Base-by-base conservation (phyloP, 257 asterid species). In the Plantago major region DNA sequence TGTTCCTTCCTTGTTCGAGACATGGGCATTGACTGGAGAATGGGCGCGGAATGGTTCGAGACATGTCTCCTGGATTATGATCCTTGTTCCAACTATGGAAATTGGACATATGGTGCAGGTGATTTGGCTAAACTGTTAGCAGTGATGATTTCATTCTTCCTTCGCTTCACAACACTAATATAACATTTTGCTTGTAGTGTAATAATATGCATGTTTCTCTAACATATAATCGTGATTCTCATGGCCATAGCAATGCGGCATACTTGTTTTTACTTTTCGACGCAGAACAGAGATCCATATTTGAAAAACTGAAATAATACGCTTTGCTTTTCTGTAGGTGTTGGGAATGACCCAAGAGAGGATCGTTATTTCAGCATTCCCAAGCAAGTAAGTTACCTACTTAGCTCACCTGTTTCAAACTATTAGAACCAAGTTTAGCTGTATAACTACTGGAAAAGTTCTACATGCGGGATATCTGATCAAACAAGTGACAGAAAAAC, bases 11-110 rank as follows among this genome's bases (percentile, higher is more conserved):
- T 91, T 66, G 96, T 91, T 60, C 92, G 98, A 62, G 98, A 91
- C 77, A 84, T 91, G 95, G 94, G 92, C 56, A 74, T 88, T 11
- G 98, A 91, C 81, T 91, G 98, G 98, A 78, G 98, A 74, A 91
- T 91, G 94, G 98, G 98, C 69, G 98, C 98, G 16, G 98, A 91
- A 71, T 91, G 98, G 98, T 91, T 91, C 22, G 98, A 91, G 86
- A 79, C 96, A 2, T 88, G 84, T 74, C 96, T 91, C 54, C 69
- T 91, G 73, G 98, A 91, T 68, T 88, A 88, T 49, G 98, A 91
- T 72, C 98, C 98, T 28, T 91, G 95, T 73, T 91, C 98, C 62
- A 91, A 91, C 60, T 91, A 91, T 69, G 97, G 98, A 7, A 91
- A 91, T 62, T 91, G 97, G 98, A 82, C 97, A 14, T 91, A 91